Conservation (phyloP, 768 basidiomycete genomes). For the Gymnopilus dilepis region DNA sequence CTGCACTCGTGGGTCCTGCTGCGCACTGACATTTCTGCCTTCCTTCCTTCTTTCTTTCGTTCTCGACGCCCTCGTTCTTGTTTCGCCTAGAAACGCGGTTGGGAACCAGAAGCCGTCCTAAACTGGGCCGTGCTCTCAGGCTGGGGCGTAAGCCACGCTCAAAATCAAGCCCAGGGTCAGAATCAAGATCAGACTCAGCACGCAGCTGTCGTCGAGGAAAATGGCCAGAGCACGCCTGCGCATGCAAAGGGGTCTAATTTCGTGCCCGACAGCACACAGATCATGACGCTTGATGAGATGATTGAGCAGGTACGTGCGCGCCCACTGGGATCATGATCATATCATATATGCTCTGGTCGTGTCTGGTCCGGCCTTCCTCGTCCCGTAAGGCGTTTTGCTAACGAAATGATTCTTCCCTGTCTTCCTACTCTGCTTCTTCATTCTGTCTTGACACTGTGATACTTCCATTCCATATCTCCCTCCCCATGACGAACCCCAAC, state of each 20-base stretch:
- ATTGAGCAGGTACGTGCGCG: constrained; percentile 51
- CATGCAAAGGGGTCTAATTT: constrained; percentile 27
- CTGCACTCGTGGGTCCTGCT: neutral
- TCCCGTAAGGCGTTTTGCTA: no score
- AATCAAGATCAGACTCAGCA: no score
- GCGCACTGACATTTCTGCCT: neutral
- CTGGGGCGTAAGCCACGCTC: constrained; percentile 71
- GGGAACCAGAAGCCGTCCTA: constrained; percentile 87
- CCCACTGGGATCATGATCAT: no score
- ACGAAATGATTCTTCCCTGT: no score
- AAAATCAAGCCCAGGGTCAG: neutral
- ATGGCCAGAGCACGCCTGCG: constrained; percentile 14
- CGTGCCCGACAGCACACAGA: constrained; percentile 67
- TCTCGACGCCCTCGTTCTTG: no score
- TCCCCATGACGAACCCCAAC: no score
- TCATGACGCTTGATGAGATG: constrained; percentile 73
- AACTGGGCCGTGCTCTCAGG: constrained; percentile 97
- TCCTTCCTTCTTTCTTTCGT: no score
- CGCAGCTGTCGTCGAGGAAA: constrained; percentile 23
- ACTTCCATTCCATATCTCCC: neutral
- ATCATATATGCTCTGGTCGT: no score
- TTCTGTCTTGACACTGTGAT: neutral
- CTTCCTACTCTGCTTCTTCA: no score
- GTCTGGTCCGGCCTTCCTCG: no score
- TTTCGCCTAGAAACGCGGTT: constrained; percentile 69